Percentiles rank a stretch among this genome's conserved stretches.
Evolutionary conservation across 129 eudicot species (phyloP).

Genomic region (Lactuca saligna): DNA sequence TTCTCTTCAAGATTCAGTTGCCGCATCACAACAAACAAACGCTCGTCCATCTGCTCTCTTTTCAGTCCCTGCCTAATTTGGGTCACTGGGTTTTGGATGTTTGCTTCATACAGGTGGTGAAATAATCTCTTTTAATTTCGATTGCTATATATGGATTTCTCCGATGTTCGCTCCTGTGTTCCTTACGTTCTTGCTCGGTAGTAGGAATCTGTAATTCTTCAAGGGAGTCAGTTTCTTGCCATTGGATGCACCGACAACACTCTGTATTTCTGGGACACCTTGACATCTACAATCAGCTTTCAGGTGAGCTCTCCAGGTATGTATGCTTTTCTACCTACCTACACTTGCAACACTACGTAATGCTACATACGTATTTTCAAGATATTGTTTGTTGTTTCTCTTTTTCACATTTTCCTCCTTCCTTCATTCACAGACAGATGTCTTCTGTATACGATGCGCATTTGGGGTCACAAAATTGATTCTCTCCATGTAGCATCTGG

Average conservation of each 20-base stretch:
- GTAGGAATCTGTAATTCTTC: slow-evolving; percentile 39
- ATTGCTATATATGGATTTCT: background rate
- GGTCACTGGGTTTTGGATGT: slow-evolving; percentile 88
- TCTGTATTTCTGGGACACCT: slow-evolving; percentile 72
- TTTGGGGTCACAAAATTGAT: slow-evolving; percentile 71
- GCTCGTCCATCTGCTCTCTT: slow-evolving; percentile 28
- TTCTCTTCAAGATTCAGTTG: slow-evolving; percentile 38
- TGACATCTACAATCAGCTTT: slow-evolving; percentile 30
- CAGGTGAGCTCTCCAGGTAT: slow-evolving; percentile 70
- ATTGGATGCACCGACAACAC: slow-evolving; percentile 86
- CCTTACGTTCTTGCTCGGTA: slow-evolving; percentile 14
- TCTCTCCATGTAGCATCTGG: slow-evolving; percentile 86
- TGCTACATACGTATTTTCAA: too few species aligned
- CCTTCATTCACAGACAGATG: slow-evolving; percentile 59
- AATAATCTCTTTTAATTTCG: background rate
- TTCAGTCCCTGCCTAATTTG: slow-evolving; percentile 58
- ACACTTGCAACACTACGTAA: background rate
- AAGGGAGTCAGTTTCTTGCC: slow-evolving; percentile 54
- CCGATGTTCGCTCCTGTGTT: slow-evolving; percentile 4
- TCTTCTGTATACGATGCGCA: slow-evolving; percentile 87
- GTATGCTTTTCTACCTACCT: slow-evolving; percentile 31
- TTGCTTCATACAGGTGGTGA: slow-evolving; percentile 82
- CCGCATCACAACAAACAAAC: slow-evolving; percentile 16
- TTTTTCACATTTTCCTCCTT: background rate
- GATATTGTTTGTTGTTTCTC: slow-evolving; percentile 3